Percentiles rank a stretch among this genome's conserved stretches.
phyloP scores from a whole-genome alignment of 179 eudicot genomes.

The Gypsophila paniculata region DNA sequence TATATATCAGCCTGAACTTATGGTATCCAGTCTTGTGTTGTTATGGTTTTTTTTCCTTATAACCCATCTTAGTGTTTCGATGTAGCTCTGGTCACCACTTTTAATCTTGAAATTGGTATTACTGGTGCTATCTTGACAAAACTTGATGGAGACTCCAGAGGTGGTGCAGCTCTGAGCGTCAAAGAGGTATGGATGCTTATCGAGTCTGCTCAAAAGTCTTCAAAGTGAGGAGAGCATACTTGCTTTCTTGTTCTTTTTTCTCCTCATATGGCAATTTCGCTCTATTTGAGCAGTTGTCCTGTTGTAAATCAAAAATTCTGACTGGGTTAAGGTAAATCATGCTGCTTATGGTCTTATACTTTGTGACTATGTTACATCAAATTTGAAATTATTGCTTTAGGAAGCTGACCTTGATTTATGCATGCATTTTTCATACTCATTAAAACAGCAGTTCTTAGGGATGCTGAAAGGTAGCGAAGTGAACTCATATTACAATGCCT shows the following conservation, averaged over 20 bases:
- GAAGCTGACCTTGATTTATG: neutral
- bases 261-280: neutral
- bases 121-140: conserved; percentile 97
- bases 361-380: conserved; percentile 11
- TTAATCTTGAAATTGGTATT: conserved; percentile 88
- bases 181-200: conserved; percentile 64
- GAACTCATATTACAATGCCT: neutral
- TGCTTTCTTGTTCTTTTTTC: neutral
- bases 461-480: neutral
- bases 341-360: neutral
- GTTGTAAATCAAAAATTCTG: neutral
- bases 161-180: conserved; percentile 98
- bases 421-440: neutral
- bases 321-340: conserved; percentile 7
- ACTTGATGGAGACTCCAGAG: conserved; percentile 98
- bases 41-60: conserved; percentile 7
- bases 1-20: neutral
- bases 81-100: conserved; percentile 86
- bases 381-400: neutral
- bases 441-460: conserved; percentile 1
- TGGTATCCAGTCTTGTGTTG: neutral
- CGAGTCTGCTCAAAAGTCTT: neutral
- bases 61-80: conserved; percentile 15
- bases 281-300: neutral
- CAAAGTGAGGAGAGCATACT: conserved; percentile 12